Base-by-base conservation (phyloP, 495 filamentous ascomycete species). In the Eremomyces bilateralis region DNA sequence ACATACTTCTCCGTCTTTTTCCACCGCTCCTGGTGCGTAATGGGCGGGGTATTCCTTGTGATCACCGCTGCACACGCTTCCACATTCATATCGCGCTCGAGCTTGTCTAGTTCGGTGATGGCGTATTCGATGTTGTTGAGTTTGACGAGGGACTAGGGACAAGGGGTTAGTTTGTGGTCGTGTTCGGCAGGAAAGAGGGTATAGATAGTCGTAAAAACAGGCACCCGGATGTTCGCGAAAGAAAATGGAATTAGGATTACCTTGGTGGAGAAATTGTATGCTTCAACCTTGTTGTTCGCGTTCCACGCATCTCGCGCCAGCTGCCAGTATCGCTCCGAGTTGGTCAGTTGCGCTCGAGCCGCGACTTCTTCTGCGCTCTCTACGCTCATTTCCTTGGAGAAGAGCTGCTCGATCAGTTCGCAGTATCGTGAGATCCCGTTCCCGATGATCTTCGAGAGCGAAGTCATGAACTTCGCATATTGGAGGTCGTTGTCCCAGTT, bases 221-320 rank as follows among this genome's bases (percentile, higher is more conserved):
- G n/a, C n/a, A n/a, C n/a, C n/a, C n/a, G n/a, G n/a, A n/a, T n/a
- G n/a, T n/a, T n/a, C n/a, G n/a, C n/a, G n/a, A n/a, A n/a, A n/a
- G n/a, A n/a, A n/a, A n/a, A n/a, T n/a, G n/a, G n/a, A n/a, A n/a
- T n/a, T n/a, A n/a, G n/a, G n/a, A n/a, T 45, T 56, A 90, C 83
- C 75, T 92, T 77, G n/a, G n/a, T n/a, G 41, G 77, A 82, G 61
- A 99, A 99, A 46, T 95, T 85, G 54, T 94, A 99, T 3, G 90
- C 90, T 45, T 99, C 88, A 15, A 92, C 75, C 49, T 80, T 94
- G 37, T 95, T 83, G 49, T 80, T 88, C 38, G 74, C 80, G 34
- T 68, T 76, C 80, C 82, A 92, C n/a, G 80, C 79, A 48, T 92
- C 85, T 52, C 90, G 91, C 1, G 90, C 90, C 42, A 92, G 67